Evolutionary conservation across 345 rosid species (phyloP).

Genomic region (Firmiana major): DNA sequence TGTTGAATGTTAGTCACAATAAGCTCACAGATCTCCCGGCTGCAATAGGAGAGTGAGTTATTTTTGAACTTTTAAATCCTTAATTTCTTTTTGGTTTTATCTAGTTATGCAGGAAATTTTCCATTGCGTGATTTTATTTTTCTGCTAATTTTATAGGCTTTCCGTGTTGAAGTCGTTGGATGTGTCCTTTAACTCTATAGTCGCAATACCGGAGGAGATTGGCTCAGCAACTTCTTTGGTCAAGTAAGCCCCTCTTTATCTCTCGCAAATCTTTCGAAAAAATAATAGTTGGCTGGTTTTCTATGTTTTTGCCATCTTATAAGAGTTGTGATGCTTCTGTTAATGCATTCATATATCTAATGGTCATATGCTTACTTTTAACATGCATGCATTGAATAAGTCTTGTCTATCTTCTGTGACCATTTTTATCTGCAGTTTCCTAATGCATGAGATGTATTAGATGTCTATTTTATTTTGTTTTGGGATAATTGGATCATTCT

Average conservation of each 20-base stretch:
- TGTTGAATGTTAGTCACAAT: conserved; percentile 81
- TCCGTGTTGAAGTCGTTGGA: conserved; percentile 74
- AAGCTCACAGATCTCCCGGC: conserved; percentile 66
- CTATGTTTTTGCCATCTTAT: not conserved
- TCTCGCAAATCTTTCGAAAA: not conserved
- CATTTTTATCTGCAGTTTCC: not conserved
- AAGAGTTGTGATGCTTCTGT: not conserved
- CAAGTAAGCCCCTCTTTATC: conserved; percentile 50
- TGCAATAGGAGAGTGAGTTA: conserved; percentile 80
- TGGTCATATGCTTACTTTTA: not conserved
- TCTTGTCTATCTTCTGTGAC: not conserved
- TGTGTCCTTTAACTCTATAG: conserved; percentile 63
- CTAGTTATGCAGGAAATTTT: not conserved
- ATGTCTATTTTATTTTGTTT: not conserved
- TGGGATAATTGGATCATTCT: not conserved
- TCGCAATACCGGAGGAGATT: conserved; percentile 68
- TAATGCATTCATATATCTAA: not conserved
- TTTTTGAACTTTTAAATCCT: not conserved
- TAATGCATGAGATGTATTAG: not conserved
- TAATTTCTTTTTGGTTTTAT: not conserved
- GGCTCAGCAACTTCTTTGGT: conserved; percentile 79
- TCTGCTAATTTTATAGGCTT: conserved; percentile 50
- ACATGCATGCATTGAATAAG: not conserved
- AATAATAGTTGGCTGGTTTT: not conserved
- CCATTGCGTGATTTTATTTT: not conserved